Evolutionary conservation across 495 filamentous ascomycete genomes (phyloP).

Genomic region (Aspergillus steynii): DNA sequence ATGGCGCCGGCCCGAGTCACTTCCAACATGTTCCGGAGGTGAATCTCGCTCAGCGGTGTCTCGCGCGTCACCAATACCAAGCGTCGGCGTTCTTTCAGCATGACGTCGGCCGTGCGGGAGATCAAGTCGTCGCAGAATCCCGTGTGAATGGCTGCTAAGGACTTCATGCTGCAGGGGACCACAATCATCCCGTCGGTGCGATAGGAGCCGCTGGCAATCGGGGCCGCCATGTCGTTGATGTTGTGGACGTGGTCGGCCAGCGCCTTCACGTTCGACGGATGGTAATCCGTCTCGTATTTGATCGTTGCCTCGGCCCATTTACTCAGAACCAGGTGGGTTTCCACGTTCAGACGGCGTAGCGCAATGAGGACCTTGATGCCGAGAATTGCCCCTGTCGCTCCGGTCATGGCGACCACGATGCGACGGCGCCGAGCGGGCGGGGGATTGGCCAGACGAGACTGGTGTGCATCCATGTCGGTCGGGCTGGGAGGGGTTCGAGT

Average conservation of each 20-base stretch:
- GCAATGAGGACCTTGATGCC: conserved; percentile 38
- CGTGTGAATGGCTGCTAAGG: conserved; percentile 30
- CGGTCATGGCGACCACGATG: conserved; percentile 44
- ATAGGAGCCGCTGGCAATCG: conserved; percentile 39
- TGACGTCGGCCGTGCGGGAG: conserved; percentile 46
- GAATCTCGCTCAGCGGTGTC: conserved; percentile 47
- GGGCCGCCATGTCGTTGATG: conserved; percentile 40
- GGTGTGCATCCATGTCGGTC: neutral
- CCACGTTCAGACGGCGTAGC: conserved; percentile 38
- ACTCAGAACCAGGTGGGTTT: conserved; percentile 44
- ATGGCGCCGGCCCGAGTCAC: conserved; percentile 37
- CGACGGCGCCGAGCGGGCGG: conserved; percentile 12
- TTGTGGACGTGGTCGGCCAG: conserved; percentile 40
- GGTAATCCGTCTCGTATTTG: conserved; percentile 43
- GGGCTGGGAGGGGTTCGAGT: neutral
- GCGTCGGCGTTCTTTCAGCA: conserved; percentile 44
- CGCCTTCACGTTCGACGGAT: conserved; percentile 31
- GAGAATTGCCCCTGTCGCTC: conserved; percentile 40
- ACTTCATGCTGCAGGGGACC: conserved; percentile 45
- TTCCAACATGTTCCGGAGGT: conserved; percentile 46
- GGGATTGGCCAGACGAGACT: neutral
- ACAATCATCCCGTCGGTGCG: conserved; percentile 42
- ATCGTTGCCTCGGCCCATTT: conserved; percentile 47
- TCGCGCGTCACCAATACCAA: conserved; percentile 45
- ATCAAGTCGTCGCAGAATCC: conserved; percentile 48